These are phyloP conservation scores for Rhododendron mucronatum DNA, from an alignment of 148 eudicot species.

Conservation along the genomic window DNA sequence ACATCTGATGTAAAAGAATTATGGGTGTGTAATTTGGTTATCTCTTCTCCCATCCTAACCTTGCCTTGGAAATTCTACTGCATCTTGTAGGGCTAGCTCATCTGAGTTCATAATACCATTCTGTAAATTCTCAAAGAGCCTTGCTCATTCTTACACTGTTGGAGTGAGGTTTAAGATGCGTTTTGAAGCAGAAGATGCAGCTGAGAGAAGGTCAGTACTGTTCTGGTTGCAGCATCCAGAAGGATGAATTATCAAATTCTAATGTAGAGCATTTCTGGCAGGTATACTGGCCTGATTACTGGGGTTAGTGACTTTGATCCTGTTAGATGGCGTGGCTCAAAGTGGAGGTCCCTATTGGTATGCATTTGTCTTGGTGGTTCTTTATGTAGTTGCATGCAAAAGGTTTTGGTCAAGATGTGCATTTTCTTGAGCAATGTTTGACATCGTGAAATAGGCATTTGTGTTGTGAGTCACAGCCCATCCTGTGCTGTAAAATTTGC, in stretches of 20 bases:
- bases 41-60: background rate
- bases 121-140: conserved; percentile 60
- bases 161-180: conserved; percentile 90
- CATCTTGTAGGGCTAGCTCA: conserved; percentile 54
- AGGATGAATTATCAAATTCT: conserved; percentile 1
- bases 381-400: background rate
- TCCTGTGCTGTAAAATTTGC: background rate
- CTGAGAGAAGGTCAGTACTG: conserved; percentile 64
- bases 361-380: conserved; percentile 2
- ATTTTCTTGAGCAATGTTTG: background rate
- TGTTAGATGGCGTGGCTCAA: conserved; percentile 86
- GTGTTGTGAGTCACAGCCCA: background rate
- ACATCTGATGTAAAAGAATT: background rate
- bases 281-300: conserved; percentile 76
- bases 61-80: background rate
- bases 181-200: conserved; percentile 76
- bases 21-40: background rate
- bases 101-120: conserved; percentile 78
- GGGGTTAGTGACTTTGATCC: conserved; percentile 83
- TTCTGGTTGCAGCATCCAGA: background rate
- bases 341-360: conserved; percentile 95
- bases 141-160: conserved; percentile 40
- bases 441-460: background rate
- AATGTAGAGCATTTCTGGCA: conserved; percentile 22
- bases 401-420: background rate